Percentiles rank a stretch among this genome's conserved stretches.
Conservation (phyloP, 2,329 filamentous ascomycete genomes). For the Corinectria fuckeliana region DNA sequence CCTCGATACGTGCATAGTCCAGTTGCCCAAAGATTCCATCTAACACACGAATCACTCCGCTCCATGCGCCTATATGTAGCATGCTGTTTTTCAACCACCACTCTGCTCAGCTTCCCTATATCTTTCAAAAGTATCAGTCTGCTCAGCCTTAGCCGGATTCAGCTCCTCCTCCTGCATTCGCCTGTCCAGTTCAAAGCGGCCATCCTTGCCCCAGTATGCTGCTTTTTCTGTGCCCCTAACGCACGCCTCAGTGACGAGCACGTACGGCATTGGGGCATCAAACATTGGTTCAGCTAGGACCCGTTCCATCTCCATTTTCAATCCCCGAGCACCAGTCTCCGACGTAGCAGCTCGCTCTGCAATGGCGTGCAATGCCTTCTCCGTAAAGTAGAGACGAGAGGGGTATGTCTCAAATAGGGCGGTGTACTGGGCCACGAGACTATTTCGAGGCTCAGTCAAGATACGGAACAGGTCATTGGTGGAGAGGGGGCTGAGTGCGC, state of each 20-base stretch:
- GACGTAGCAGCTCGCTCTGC: conserved; percentile 68
- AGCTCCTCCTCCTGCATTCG: conserved; percentile 69
- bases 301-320: conserved; percentile 82
- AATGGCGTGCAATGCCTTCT: conserved; percentile 78
- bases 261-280: conserved; percentile 77
- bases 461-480: conserved; percentile 78
- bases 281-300: conserved; percentile 83
- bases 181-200: conserved; percentile 72
- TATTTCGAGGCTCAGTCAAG: conserved; percentile 90
- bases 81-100: conserved; percentile 46
- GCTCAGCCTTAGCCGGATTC: conserved; percentile 24
- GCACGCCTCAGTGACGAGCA: conserved; percentile 74
- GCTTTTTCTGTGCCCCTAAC: conserved; percentile 67
- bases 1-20: conserved; percentile 17
- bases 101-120: conserved; percentile 56
- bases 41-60: conserved; percentile 20
- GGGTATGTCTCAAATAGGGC: conserved; percentile 83
- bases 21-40: conserved; percentile 21
- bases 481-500: conserved; percentile 79
- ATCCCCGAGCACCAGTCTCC: conserved; percentile 77
- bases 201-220: conserved; percentile 72
- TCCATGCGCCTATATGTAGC: conserved; percentile 12
- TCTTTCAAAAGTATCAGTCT: conserved; percentile 46
- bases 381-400: conserved; percentile 83
- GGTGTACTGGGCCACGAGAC: conserved; percentile 85